Evolutionary conservation across 169 alveolate genomes (phyloP).

Genomic region (Pseudocohnilembus persalinus): DNA sequence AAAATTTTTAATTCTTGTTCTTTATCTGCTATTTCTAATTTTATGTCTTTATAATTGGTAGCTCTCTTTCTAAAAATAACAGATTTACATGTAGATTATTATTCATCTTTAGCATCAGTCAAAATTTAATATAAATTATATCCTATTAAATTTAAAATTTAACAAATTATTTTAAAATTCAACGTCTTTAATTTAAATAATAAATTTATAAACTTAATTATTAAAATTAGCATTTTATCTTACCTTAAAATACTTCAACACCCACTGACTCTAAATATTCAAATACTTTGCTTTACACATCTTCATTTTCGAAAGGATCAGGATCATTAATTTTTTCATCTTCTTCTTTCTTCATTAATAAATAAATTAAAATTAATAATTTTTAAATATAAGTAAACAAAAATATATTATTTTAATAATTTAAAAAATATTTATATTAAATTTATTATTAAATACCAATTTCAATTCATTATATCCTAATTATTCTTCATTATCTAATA

Average conservation of each 20-base stretch:
- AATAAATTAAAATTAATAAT: no score
- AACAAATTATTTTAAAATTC: no score
- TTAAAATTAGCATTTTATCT: no score
- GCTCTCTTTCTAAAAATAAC: slow-evolving; percentile 56
- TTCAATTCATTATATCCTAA: no score
- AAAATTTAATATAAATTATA: slow-evolving; percentile 41
- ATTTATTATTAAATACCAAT: no score
- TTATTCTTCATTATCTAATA: neutral
- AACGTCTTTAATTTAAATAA: neutral
- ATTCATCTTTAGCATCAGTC: slow-evolving; percentile 44
- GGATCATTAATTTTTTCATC: slow-evolving; percentile 59
- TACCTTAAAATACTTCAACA: slow-evolving; percentile 36
- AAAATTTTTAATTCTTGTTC: slow-evolving; percentile 43
- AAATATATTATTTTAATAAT: no score
- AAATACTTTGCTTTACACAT: slow-evolving; percentile 60
- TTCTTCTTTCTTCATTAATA: slow-evolving; percentile 37
- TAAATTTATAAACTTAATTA: no score
- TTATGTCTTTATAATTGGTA: slow-evolving; percentile 45
- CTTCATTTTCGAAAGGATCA: slow-evolving; percentile 70
- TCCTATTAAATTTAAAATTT: slow-evolving; percentile 8
- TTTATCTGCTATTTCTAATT: slow-evolving; percentile 39
- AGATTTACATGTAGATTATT: slow-evolving; percentile 50
- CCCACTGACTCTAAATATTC: slow-evolving; percentile 41
- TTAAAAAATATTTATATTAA: no score
- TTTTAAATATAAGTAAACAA: no score